Base-by-base conservation (phyloP, 331 rosid species). In the Acacia concinna region DNA sequence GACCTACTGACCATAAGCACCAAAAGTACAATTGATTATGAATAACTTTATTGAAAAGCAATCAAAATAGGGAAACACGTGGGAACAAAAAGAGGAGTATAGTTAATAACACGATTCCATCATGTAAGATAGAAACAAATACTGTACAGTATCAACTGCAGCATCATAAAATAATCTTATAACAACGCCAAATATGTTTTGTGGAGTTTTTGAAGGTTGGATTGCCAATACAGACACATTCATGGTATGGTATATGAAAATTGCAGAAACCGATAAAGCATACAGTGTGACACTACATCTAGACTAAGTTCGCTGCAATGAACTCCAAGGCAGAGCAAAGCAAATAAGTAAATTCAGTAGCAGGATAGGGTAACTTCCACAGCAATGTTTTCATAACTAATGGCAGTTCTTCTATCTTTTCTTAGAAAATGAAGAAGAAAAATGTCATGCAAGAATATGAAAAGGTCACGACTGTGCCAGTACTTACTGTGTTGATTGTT, bases 401-500 rank as follows among this genome's bases (percentile, higher is more conserved):
- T 31, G 47, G 62, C 38, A 65, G 73, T 32, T 82, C 34, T 69
- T 2, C 27, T 23, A 65, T 76, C 46, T 76, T 81, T 73, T 38
- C 62, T 15, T 46, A 43, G 47, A 43, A 43, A 43, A 43, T 14
- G 20, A 46, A 4, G 5, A 17, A 4, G 17, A 25, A 67, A 30
- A 60, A 41, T 57, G 54, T 0, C 38, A 63, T 46, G 70, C n/a
- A 14, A 63, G 31, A 14, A 63, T 18, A 20, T 20, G 65, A 59
- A 81, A 59, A 81, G 56, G 68, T 41, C 46, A n/a, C 64, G 68
- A 64, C 23, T 69, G 64, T 27, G 62, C 77, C 79, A 72, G 56
- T 84, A 84, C 98, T 91, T 87, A 91, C 97, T 79, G 89, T 56
- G 91, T 82, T 84, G 98, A 70, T 74, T 85, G 97, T 81, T 75